Evolutionary conservation across 257 asterid species (phyloP).

Genomic region (Jacaranda mimosifolia): DNA sequence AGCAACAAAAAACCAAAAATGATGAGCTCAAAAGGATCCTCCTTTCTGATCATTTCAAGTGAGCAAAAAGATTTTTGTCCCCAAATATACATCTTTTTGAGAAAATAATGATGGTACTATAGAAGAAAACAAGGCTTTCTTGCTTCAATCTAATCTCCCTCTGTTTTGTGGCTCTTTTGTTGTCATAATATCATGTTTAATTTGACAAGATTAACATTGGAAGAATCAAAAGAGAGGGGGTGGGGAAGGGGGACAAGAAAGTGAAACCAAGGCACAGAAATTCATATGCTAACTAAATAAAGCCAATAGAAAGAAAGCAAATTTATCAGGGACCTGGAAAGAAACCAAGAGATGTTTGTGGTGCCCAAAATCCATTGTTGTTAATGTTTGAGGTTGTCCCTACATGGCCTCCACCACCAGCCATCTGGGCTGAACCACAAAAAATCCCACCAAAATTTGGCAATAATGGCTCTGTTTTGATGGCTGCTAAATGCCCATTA

Average conservation of each 20-base stretch:
- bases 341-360: slow-evolving; percentile 40
- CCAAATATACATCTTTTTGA: not conserved
- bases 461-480: slow-evolving; percentile 17
- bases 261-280: slow-evolving; percentile 30
- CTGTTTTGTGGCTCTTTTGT: too few relatives aligned
- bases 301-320: not conserved
- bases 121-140: not conserved
- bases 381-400: slow-evolving; percentile 29
- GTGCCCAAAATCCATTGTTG: slow-evolving; percentile 41
- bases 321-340: slow-evolving; percentile 47
- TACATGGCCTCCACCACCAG: slow-evolving; percentile 4
- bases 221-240: too few relatives aligned
- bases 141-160: too few relatives aligned
- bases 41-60: not conserved
- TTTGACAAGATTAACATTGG: too few relatives aligned
- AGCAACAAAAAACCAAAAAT: slow-evolving; percentile 21
- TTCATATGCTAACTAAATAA: not conserved
- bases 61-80: slow-evolving; percentile 19
- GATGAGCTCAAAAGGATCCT: slow-evolving; percentile 11
- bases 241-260: not conserved
- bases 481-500: slow-evolving; percentile 1
- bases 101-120: not conserved
- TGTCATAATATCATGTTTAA: too few relatives aligned
- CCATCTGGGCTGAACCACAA: slow-evolving; percentile 41
- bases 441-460: slow-evolving; percentile 30